Evolutionary conservation across 805 yeast genomes (phyloP).

Genomic region (Teunomyces kruisii): DNA sequence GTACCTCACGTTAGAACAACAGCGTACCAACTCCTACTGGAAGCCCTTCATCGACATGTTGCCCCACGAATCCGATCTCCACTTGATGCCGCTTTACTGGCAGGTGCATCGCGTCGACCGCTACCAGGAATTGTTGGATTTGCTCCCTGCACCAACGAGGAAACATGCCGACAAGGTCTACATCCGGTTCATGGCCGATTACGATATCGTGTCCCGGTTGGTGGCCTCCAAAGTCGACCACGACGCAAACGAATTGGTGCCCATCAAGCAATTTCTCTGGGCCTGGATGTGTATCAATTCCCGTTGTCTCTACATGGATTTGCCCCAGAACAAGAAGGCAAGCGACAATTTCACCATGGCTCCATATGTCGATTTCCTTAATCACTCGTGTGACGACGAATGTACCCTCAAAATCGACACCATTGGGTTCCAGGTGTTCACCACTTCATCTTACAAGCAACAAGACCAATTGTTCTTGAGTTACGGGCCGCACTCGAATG

Average conservation of each 20-base stretch:
- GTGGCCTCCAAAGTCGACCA: constrained; percentile 13
- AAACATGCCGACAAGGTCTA: constrained; percentile 43
- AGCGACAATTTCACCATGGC: constrained; percentile 84
- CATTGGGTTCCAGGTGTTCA: constrained; percentile 54
- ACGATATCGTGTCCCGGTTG: constrained; percentile 29
- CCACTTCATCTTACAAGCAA: constrained; percentile 23
- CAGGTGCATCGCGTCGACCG: constrained; percentile 26
- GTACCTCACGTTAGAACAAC: constrained; percentile 47
- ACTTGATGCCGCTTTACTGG: constrained; percentile 67
- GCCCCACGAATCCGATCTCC: constrained; percentile 57
- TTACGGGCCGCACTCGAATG: constrained; percentile 90
- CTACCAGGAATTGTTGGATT: constrained; percentile 25
- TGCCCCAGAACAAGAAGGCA: constrained; percentile 51
- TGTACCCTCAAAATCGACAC: constrained; percentile 49
- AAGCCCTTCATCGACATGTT: constrained; percentile 62
- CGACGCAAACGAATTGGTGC: not conserved
- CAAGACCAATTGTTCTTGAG: constrained; percentile 65
- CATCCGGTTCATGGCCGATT: constrained; percentile 47
- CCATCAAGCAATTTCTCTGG: constrained; percentile 46
- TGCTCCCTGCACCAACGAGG: constrained; percentile 46
- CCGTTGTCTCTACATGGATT: constrained; percentile 79
- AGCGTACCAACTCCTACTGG: constrained; percentile 57
- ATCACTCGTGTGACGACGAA: constrained; percentile 61
- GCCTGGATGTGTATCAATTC: constrained; percentile 90
- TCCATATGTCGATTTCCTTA: constrained; percentile 85